Conservation (phyloP, 2,329 filamentous ascomycete species). For the Sclerotinia sclerotiorum region DNA sequence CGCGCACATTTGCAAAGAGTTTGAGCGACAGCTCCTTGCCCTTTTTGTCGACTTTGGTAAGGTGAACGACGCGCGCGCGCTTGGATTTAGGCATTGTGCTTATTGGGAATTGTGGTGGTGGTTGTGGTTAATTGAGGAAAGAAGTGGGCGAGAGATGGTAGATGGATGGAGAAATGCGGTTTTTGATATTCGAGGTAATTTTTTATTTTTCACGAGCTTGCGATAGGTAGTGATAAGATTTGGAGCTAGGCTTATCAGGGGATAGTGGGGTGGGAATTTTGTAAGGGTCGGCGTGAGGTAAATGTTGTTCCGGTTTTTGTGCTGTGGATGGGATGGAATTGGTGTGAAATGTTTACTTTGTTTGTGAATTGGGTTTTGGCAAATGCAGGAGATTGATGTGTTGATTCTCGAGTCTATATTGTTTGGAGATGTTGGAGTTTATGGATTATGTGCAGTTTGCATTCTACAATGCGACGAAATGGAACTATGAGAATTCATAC, state of each 20-base stretch:
- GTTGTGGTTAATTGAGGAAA: neutral
- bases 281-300: conserved; percentile 19
- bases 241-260: conserved; percentile 26
- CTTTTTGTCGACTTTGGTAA: conserved; percentile 92
- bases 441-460: conserved; percentile 95
- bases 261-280: neutral
- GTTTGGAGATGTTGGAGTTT: conserved; percentile 78
- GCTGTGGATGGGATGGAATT: neutral
- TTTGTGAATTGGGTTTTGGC: neutral
- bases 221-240: conserved; percentile 28
- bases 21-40: conserved; percentile 83
- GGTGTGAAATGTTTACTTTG: neutral
- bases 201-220: conserved; percentile 27
- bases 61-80: conserved; percentile 83
- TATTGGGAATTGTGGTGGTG: neutral
- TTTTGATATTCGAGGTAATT: conserved; percentile 24
- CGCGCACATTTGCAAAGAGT: conserved; percentile 85
- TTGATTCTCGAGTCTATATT: conserved; percentile 4
- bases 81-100: conserved; percentile 88
- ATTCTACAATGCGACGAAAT: conserved; percentile 82
- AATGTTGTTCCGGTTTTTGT: conserved; percentile 17
- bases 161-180: conserved; percentile 13
- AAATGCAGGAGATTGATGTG: neutral
- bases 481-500: conserved; percentile 92
- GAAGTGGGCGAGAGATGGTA: neutral